A percentile compares a stretch with the other conserved stretches of the same genome.
Conservation (phyloP, 1,139 yeast species). For the Kodamaea alishanica region DNA sequence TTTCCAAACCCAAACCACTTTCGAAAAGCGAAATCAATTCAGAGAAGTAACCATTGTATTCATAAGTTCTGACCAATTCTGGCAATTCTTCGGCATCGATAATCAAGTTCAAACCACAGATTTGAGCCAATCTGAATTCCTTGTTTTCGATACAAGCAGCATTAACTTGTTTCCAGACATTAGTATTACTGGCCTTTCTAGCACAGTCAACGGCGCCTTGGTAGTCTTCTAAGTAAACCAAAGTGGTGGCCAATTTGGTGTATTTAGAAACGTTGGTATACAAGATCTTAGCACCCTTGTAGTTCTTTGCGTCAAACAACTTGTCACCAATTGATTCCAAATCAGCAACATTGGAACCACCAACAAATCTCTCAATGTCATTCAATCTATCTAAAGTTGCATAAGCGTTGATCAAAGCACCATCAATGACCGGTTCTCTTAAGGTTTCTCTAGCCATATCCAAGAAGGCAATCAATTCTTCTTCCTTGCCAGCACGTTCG, state of each 20-base stretch:
- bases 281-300: conserved; percentile 88
- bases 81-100: conserved; percentile 97
- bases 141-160: conserved; percentile 93
- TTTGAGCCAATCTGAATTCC: conserved; percentile 96
- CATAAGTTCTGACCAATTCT: conserved; percentile 83
- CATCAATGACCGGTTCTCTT: conserved; percentile 91
- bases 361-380: conserved; percentile 82
- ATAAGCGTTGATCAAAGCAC: conserved; percentile 82
- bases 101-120: conserved; percentile 95
- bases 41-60: conserved; percentile 84
- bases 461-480: conserved; percentile 82
- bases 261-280: conserved; percentile 86
- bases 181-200: conserved; percentile 90
- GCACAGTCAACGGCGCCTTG: conserved; percentile 99
- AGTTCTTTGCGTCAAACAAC: conserved; percentile 75
- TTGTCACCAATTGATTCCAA: conserved; percentile 90
- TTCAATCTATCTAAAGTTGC: conserved; percentile 72
- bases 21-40: conserved; percentile 91
- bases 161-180: conserved; percentile 97
- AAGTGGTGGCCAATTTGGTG: conserved; percentile 91
- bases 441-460: conserved; percentile 91
- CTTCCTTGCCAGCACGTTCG: conserved; percentile 93
- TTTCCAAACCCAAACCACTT: conserved; percentile 92
- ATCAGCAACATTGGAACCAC: conserved; percentile 90
- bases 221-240: conserved; percentile 86